Percentiles rank a stretch among this genome's conserved stretches.
Conservation (phyloP, 2,329 filamentous ascomycete genomes). For the Verticillium nonalfalfae region DNA sequence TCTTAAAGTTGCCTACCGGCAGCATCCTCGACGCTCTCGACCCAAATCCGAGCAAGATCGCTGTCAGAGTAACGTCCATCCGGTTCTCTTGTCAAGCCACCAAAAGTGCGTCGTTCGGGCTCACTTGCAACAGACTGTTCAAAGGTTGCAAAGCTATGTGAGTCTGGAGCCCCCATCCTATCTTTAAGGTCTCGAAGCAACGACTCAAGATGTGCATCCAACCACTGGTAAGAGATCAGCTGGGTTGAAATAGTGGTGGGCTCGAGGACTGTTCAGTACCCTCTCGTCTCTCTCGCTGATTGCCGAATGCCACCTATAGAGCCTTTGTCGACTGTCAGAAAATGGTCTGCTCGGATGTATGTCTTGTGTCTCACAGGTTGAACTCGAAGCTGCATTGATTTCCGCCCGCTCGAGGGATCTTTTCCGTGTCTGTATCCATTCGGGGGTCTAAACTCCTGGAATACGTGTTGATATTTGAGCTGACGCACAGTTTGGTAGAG, state of each 20-base stretch:
- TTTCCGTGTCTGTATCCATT: constrained; percentile 17
- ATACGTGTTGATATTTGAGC: background rate
- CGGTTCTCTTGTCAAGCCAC: constrained; percentile 36
- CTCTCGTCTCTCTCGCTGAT: constrained; percentile 22
- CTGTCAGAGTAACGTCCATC: constrained; percentile 47
- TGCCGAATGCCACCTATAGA: constrained; percentile 26
- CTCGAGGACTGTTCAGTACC: background rate
- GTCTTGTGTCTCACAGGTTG: constrained; percentile 15
- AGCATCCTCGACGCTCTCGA: constrained; percentile 43
- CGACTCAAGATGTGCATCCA: constrained; percentile 15
- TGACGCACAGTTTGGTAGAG: background rate
- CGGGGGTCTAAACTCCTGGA: constrained; percentile 40
- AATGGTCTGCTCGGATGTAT: background rate
- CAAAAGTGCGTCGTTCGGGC: constrained; percentile 46
- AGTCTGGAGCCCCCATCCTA: constrained; percentile 1
- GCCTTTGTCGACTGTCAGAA: background rate
- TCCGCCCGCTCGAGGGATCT: constrained; percentile 16
- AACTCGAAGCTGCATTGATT: constrained; percentile 18
- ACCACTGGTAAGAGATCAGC: constrained; percentile 12
- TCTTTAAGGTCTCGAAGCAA: constrained; percentile 8
- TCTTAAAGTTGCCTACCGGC: background rate
- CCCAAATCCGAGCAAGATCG: constrained; percentile 48
- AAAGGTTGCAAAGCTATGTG: constrained; percentile 12
- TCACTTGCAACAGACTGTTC: constrained; percentile 38
- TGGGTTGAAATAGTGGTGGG: background rate